Evolutionary conservation across 768 basidiomycete genomes (phyloP), one percentile per base, ranked within the genome.

Genomic region (Mycena crocata): DNA sequence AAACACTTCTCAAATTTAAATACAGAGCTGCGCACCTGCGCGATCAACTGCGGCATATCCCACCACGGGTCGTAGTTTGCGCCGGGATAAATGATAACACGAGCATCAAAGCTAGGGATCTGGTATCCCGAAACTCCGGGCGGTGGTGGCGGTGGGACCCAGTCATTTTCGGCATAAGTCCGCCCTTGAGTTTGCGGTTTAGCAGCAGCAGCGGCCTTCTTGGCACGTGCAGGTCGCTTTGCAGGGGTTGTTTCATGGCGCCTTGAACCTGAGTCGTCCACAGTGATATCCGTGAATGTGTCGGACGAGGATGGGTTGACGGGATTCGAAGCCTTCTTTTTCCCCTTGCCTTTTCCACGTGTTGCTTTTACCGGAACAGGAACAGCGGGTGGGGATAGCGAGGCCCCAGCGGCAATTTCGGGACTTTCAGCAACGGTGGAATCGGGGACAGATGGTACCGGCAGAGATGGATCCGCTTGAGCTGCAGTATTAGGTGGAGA

Each of bases 41-140:
- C 65, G n/a, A 72, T 64, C n/a, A 75, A 62, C n/a, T 74, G 69
- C 0, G 71, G 60, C 64, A 73, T 65, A 50, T 73, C 74, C 74
- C 75, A 76, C 42, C 69, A 76, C 6, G 62, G 60, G 62, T 76
- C 64, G 17, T 74, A 45, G 39, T 71, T 71, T 31, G 69, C 69
- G 21, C 75, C 75, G 2, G 71, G 74, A 60, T 70, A 74, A 14
- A 76, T 77, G 31, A 76, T 75, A 7, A 66, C 35, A 19, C 62
- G 15, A 5, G 71, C 62, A 34, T 70, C 66, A n/a, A 50, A 58
- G 23, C 48, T 49, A 7, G 60, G 51, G 28, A 57, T 66, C 39
- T 57, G 50, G 37, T 63, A 63, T 35, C 32, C 51, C 9, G 40
- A 30, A 52, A 37, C 48, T 14, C 58, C 63, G 1, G 58, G 46